Evolutionary conservation across 2,329 filamentous ascomycete species (phyloP), one percentile per base, ranked within the genome.

Genomic region (Pleurostoma richardsiae): DNA sequence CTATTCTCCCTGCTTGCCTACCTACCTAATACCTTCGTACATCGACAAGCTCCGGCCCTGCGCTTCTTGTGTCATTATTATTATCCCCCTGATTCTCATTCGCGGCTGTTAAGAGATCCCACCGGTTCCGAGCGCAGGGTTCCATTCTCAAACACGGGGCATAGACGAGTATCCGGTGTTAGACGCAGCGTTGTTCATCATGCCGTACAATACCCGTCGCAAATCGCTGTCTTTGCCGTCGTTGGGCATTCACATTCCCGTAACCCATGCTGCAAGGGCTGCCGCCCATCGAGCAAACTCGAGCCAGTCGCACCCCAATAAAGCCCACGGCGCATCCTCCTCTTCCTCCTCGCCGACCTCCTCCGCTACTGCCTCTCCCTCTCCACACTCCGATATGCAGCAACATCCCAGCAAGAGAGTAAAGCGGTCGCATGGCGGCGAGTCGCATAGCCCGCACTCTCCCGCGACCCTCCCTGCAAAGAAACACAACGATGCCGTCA

Each of bases 181-280:
- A 19, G 19, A 19, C 19, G 19, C 19, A 19, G 33, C 8, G 8
- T 36, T n/a, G 33, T 28, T 53, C 52, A 57, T 58, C 60, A 96
- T 96, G 90, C 87, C 86, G 63, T 96, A 96, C 78, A 96, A 96
- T 70, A 97, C 92, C 57, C 88, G 92, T 71, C 86, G 91, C 69
- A 97, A 97, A 76, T 96, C 90, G 63, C 76, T 99, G 56, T 96
- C 91, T 52, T 77, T 97, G 62, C 88, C 90, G 50, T 95, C 90
- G 56, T 80, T 97, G 60, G 94, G 94, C 65, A 96, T 97, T 59
- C 88, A 94, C 60, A 77, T 96, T 54, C 85, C 88, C 54, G 80
- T 86, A 59, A 74, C 77, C 58, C 73, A 83, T 59, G 77, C 82
- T 59, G 71, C 80, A 53, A 74, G 81, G 69, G 70, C 73, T 69